These are phyloP conservation scores for Candida odintsovae DNA, from an alignment of 805 yeast genomes.

Conservation along the genomic window DNA sequence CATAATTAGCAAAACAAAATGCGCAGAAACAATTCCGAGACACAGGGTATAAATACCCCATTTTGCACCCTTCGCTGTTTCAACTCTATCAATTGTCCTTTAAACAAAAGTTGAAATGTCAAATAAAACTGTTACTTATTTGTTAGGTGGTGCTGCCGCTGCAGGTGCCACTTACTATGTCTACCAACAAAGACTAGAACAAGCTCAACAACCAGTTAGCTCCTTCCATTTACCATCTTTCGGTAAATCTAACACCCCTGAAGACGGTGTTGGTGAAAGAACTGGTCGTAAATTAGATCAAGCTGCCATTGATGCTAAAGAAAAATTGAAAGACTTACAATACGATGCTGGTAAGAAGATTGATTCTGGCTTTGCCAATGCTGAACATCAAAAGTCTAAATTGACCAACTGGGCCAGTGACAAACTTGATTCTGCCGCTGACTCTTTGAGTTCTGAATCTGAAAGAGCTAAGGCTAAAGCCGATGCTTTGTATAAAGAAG, in stretches of 20 bases:
- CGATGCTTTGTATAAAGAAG: constrained; percentile 11
- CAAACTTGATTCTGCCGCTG: constrained; percentile 12
- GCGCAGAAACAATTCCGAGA: not conserved
- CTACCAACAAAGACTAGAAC: constrained; percentile 19
- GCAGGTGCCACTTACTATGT: constrained; percentile 23
- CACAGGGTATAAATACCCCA: not conserved
- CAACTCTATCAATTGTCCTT: not conserved
- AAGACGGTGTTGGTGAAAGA: constrained; percentile 17
- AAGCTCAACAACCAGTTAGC: constrained; percentile 3
- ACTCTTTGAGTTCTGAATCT: constrained; percentile 9
- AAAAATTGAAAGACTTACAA: constrained; percentile 11
- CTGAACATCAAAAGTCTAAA: constrained; percentile 12
- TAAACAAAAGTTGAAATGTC: not conserved
- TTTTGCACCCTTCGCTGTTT: not conserved
- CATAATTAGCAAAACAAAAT: not conserved
- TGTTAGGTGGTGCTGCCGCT: constrained; percentile 20
- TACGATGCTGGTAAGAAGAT: constrained; percentile 17
- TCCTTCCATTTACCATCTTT: constrained; percentile 6
- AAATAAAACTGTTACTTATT: constrained; percentile 7
- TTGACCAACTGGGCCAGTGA: constrained; percentile 19
- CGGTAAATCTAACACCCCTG: constrained; percentile 2
- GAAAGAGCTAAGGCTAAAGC: constrained; percentile 16
- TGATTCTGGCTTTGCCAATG: constrained; percentile 10
- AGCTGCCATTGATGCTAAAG: constrained; percentile 13
- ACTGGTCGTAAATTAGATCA: constrained; percentile 24